Percentiles rank a stretch among this genome's conserved stretches.
Evolutionary conservation across 345 rosid genomes (phyloP).

Genomic region (Combretum micranthum): DNA sequence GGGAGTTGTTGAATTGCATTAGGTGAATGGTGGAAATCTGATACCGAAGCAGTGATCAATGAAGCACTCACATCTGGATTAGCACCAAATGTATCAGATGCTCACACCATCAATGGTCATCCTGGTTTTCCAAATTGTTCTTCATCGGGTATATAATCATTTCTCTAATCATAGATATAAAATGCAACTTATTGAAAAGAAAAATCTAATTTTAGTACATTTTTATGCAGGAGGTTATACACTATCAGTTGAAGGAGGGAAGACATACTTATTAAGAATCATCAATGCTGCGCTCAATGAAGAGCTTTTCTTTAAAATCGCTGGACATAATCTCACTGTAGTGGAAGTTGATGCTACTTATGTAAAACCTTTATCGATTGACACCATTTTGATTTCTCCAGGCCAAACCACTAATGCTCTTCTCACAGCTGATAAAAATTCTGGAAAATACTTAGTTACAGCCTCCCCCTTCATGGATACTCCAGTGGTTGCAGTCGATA

Average conservation of each 20-base stretch:
- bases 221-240: slow-evolving; percentile 26
- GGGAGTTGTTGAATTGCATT: too few relatives aligned
- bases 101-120: slow-evolving; percentile 68
- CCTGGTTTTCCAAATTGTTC: slow-evolving; percentile 50
- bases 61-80: slow-evolving; percentile 44
- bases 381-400: slow-evolving; percentile 43
- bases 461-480: slow-evolving; percentile 59
- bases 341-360: slow-evolving; percentile 64
- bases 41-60: slow-evolving; percentile 47
- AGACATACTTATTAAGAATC: slow-evolving; percentile 44
- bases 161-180: too few relatives aligned
- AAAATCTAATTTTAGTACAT: too few relatives aligned
- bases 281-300: slow-evolving; percentile 70
- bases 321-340: slow-evolving; percentile 53
- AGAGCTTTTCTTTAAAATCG: slow-evolving; percentile 56
- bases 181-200: too few relatives aligned
- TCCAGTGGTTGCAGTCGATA: slow-evolving; percentile 34
- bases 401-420: slow-evolving; percentile 73
- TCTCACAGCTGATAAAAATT: slow-evolving; percentile 33
- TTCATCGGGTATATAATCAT: slow-evolving; percentile 22
- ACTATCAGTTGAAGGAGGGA: slow-evolving; percentile 39
- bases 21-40: slow-evolving; percentile 81
- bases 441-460: slow-evolving; percentile 55
- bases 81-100: slow-evolving; percentile 64
- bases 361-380: slow-evolving; percentile 46